Conservation (phyloP, 352 stramenopile species). For the Phytopythium litorale region DNA sequence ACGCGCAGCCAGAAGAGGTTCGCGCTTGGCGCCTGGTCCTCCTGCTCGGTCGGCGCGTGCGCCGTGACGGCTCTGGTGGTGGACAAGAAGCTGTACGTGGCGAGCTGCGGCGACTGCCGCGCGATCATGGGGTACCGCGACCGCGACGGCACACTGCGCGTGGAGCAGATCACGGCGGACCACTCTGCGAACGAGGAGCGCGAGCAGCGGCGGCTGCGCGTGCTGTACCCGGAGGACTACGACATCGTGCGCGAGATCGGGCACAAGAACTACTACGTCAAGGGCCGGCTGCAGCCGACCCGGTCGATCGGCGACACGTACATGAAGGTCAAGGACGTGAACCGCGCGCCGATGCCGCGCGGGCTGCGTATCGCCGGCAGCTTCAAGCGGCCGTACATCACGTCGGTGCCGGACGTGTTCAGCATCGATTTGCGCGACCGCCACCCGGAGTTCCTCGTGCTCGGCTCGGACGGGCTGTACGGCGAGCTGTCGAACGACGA, state of each 20-base stretch:
- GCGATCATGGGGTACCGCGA: slow-evolving; percentile 65
- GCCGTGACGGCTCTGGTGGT: slow-evolving; percentile 55
- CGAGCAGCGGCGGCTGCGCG: slow-evolving; percentile 49
- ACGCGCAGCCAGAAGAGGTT: slow-evolving; percentile 48
- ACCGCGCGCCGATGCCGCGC: slow-evolving; percentile 53
- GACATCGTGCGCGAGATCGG: slow-evolving; percentile 71
- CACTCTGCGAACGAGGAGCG: slow-evolving; percentile 62
- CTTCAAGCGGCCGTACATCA: slow-evolving; percentile 62
- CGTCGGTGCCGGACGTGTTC: slow-evolving; percentile 64
- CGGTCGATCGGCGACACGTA: slow-evolving; percentile 66
- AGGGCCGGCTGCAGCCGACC: slow-evolving; percentile 62
- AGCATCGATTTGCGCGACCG: slow-evolving; percentile 46
- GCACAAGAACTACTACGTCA: slow-evolving; percentile 66
- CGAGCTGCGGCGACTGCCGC: slow-evolving; percentile 61
- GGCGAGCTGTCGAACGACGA: slow-evolving; percentile 63
- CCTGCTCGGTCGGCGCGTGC: slow-evolving; percentile 61
- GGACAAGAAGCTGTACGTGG: slow-evolving; percentile 51
- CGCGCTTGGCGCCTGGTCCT: slow-evolving; percentile 44
- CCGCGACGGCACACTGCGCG: slow-evolving; percentile 35
- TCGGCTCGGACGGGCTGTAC: slow-evolving; percentile 59
- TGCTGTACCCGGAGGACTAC: slow-evolving; percentile 57
- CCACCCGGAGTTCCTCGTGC: slow-evolving; percentile 55
- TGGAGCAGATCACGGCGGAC: slow-evolving; percentile 65
- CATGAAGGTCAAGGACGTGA: slow-evolving; percentile 77
- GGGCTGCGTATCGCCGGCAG: slow-evolving; percentile 49